Evolutionary conservation across 164 flowering plant species (phyloP), one percentile per base, ranked within the genome.

Genomic region (Magnolia officinalis): DNA sequence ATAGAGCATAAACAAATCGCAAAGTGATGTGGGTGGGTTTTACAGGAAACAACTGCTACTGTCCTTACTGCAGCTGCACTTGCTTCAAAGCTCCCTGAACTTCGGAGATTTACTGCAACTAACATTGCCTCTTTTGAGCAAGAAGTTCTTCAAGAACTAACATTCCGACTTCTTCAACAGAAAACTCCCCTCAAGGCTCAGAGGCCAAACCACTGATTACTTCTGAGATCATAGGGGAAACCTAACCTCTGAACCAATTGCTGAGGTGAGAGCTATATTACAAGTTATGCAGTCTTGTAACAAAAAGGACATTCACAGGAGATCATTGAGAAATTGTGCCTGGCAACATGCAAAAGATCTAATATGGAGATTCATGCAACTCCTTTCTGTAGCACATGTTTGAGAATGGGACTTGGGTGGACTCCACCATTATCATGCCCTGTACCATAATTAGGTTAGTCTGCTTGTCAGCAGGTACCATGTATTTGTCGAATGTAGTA

Each of bases 31-130:
- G 65, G 72, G n/a, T 2, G 45, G 21, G 71, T 21, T 58, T 75
- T 82, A 63, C 87, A 94, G 98, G 98, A 92, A 84, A 86, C 94
- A 52, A 84, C 95, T 67, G 94, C 91, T 23, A 80, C 88, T 45
- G 78, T 89, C 70, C 82, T 93, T 45, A 82, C 87, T 72, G 91
- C 91, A 1, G 77, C 77, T n/a, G 93, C 95, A 77, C 90, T 94
- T 80, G 88, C 91, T 72, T 86, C 92, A 49, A 82, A 82, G 66
- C 80, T 81, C 67, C 70, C 85, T 77, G 89, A 83, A 72, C 29
- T 81, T 75, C 74, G 77, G 31, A 71, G 79, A 74, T 76, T 89
- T 81, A 83, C 69, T 37, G 72, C 80, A 79, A 70, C 83, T 79
- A 61, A n/a, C 74, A 61, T 19, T 71, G 77, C 80, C 72, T 49